phyloP scores from a whole-genome alignment of 148 eudicot species.

The Dysphania ambrosioides region DNA sequence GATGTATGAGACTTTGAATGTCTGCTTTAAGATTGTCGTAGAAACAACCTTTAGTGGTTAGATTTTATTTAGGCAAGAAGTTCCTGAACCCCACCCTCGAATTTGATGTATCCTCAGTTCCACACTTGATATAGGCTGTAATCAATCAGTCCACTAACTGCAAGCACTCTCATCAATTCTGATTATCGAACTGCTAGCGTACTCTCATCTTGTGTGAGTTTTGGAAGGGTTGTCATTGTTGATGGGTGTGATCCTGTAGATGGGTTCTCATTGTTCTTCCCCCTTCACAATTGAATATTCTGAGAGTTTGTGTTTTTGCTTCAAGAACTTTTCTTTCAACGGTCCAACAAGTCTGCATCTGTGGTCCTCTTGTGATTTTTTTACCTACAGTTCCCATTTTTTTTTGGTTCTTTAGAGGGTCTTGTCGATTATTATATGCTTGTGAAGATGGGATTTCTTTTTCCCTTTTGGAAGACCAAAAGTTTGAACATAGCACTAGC shows the following conservation, averaged over 20 bases:
- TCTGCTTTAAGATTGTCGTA: too few species aligned
- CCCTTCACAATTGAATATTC: not conserved
- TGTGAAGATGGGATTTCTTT: not conserved
- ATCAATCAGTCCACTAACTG: not conserved
- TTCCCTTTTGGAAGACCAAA: not conserved
- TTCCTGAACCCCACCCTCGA: not conserved
- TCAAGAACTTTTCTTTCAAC: not conserved
- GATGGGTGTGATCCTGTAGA: too few species aligned
- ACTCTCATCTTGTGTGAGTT: too few species aligned
- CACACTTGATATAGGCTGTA: not conserved
- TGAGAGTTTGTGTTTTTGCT: not conserved
- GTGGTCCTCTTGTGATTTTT: conserved; percentile 1
- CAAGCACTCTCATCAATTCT: not conserved
- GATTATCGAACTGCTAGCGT: not conserved
- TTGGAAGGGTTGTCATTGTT: too few species aligned
- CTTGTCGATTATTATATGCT: not conserved
- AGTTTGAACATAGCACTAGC: too few species aligned
- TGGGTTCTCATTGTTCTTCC: conserved; percentile 6
- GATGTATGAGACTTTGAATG: too few species aligned
- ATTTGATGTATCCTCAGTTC: not conserved
- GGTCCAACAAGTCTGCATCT: conserved; percentile 23
- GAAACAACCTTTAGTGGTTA: not conserved
- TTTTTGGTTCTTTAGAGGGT: not conserved
- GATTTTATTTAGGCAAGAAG: not conserved
- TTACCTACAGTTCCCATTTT: not conserved